A percentile compares a stretch with the other conserved stretches of the same genome.
Evolutionary conservation across 176 grass and related monocot genomes (phyloP).

Genomic region (Bonia amplexicaulis): DNA sequence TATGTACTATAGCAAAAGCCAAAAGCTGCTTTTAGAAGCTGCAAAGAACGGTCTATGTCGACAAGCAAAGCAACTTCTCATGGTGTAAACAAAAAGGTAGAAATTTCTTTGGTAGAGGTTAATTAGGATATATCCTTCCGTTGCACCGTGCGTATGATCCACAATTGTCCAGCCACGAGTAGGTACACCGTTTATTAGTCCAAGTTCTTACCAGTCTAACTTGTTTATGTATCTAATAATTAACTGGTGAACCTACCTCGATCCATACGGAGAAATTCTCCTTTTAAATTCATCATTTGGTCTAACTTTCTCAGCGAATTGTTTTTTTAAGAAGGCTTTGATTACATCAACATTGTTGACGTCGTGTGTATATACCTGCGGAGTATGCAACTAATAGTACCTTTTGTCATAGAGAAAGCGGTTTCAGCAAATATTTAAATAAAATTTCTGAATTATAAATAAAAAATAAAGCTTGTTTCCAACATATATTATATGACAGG

Average conservation of each 20-base stretch:
- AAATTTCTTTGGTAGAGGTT: background rate
- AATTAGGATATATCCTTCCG: conserved; percentile 8
- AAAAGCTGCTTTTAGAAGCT: too few relatives aligned
- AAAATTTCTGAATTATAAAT: too few relatives aligned
- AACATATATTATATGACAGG: too few relatives aligned
- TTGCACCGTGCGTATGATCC: conserved; percentile 11
- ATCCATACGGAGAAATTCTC: background rate
- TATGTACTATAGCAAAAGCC: too few relatives aligned
- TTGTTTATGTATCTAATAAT: conserved; percentile 19
- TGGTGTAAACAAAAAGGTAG: background rate
- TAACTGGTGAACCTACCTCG: conserved; percentile 13
- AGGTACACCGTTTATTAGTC: background rate
- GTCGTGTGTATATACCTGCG: background rate
- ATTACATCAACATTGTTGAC: conserved; percentile 22
- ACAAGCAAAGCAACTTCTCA: background rate
- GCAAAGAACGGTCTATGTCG: background rate
- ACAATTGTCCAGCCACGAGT: background rate
- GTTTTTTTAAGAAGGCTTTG: conserved; percentile 20
- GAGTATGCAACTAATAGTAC: conserved; percentile 6
- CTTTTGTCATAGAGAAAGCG: background rate
- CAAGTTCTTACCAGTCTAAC: background rate
- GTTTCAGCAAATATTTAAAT: too few relatives aligned
- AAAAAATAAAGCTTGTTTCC: too few relatives aligned
- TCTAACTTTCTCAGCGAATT: background rate
- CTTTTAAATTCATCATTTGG: conserved; percentile 12